Percentiles rank a stretch among this genome's conserved stretches.
phyloP scores from a whole-genome alignment of 805 yeast species.

The Wickerhamomyces chaumierensis region DNA sequence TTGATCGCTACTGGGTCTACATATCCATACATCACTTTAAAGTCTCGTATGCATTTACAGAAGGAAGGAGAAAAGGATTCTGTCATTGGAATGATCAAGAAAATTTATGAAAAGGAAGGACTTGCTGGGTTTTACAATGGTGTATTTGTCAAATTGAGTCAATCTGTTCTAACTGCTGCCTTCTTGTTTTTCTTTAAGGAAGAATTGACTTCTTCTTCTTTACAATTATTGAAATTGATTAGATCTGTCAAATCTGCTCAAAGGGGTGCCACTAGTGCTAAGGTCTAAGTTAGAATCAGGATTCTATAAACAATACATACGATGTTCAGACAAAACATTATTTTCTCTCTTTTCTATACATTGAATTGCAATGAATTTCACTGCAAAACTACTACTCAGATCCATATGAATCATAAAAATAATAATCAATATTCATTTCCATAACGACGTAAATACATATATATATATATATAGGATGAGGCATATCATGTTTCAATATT shows the following conservation, averaged over 20 bases:
- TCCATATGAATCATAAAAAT: no score
- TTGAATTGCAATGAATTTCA: no score
- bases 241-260: constrained; percentile 7
- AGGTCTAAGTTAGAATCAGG: no score
- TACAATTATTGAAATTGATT: constrained; percentile 37
- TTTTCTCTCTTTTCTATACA: no score
- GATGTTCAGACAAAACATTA: no score
- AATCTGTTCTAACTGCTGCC: constrained; percentile 81
- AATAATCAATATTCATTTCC: no score
- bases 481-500: no score
- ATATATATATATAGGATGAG: no score
- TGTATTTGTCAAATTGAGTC: constrained; percentile 64
- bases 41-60: constrained; percentile 77
- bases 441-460: no score
- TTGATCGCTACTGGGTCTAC: constrained; percentile 81
- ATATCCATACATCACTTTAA: constrained; percentile 84
- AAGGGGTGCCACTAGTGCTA: no score
- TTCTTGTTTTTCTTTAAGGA: constrained; percentile 86
- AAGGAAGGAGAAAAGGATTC: constrained; percentile 22
- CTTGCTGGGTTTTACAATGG: constrained; percentile 73
- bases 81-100: constrained; percentile 39
- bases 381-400: no score
- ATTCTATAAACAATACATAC: no score
- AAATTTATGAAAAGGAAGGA: constrained; percentile 63
- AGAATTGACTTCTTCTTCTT: constrained; percentile 55